A percentile compares a stretch with the other conserved stretches of the same genome.
Evolutionary conservation across 768 basidiomycete genomes (phyloP).

Genomic region (Tylopilus rubrobrunneus): DNA sequence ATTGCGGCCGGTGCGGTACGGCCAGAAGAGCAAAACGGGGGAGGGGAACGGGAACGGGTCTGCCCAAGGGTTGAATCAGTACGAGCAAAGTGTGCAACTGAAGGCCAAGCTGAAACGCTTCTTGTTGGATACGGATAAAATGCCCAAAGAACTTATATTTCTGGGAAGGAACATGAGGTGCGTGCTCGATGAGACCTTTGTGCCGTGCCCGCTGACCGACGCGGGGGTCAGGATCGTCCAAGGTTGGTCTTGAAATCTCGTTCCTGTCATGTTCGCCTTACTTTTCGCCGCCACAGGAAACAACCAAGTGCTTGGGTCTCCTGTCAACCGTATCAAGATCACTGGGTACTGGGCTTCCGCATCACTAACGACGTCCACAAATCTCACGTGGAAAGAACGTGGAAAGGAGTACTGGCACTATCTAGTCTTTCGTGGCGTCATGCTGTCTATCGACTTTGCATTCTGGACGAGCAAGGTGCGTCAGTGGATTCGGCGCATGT

Average conservation of each 20-base stretch:
- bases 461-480: conserved; percentile 62
- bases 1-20: conserved; percentile 54
- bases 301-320: conserved; percentile 80
- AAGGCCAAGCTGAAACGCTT: conserved; percentile 65
- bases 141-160: conserved; percentile 76
- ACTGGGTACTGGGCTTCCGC: conserved; percentile 80
- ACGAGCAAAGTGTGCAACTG: conserved; percentile 66
- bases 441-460: conserved; percentile 65
- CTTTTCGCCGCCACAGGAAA: conserved; percentile 43
- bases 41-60: conserved; percentile 9
- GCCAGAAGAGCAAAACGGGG: conserved; percentile 3
- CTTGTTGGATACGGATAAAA: conserved; percentile 67
- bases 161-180: conserved; percentile 74
- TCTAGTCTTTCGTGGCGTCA: conserved; percentile 57
- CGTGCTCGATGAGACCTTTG: conserved; percentile 1
- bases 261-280: neutral
- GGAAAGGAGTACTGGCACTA: conserved; percentile 55
- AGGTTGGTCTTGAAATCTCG: conserved; percentile 17
- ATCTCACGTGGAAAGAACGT: conserved; percentile 40
- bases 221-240: conserved; percentile 33
- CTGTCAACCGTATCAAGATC: conserved; percentile 88
- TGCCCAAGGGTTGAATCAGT: conserved; percentile 46
- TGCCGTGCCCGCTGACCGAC: neutral
- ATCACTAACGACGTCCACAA: conserved; percentile 47
- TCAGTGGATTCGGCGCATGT: conserved; percentile 41